Base-by-base conservation (phyloP, 1,284 basidiomycete species). In the Ganoderma boninense region DNA sequence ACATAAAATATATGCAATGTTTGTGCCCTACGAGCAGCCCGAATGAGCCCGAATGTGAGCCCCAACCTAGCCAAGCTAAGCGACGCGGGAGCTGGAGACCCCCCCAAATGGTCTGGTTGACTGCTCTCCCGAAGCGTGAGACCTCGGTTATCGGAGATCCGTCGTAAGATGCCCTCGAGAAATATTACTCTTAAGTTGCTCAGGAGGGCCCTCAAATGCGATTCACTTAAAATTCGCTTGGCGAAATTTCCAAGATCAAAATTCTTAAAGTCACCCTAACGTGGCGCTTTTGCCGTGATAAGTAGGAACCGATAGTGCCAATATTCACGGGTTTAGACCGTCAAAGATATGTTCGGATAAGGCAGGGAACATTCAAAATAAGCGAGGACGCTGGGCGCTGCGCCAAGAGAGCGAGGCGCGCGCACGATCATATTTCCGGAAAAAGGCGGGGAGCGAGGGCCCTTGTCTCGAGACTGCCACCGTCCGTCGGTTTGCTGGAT, bases 391-490 rank as follows among this genome's bases (percentile, higher is more conserved):
- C 49, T 52, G 49, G 54, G 49, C 32, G 42, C 60, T 32, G 66
- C 60, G 62, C 62, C 62, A 49, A 32, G 26, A 40, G 26, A 23
- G 54, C 26, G 54, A 57, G 54, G 11, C 54, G 54, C 54, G 32
- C 54, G 29, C 14, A 29, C 14, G 14, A 57, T 29, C 29, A 35
- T 35, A 32, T 57, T 20, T 13, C 54, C 54, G 32, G 18, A 35
- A 56, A 56, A 56, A 29, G 54, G 23, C 54, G 2, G 32, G 29
- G 4, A 14, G 54, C 4, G 26, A 23, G 35, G n/a, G 20, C 40
- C 35, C 40, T 63, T 67, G 61, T 56, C 43, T 29, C 52, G 40
- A 54, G 65, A 69, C 71, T 16, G 44, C 62, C 65, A 67, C 56
- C 64, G 49, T 26, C 29, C 29, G 13, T 54, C 16, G 26, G 52